Base-by-base conservation (phyloP, 345 rosid genomes). In the Euclidium syriacum region DNA sequence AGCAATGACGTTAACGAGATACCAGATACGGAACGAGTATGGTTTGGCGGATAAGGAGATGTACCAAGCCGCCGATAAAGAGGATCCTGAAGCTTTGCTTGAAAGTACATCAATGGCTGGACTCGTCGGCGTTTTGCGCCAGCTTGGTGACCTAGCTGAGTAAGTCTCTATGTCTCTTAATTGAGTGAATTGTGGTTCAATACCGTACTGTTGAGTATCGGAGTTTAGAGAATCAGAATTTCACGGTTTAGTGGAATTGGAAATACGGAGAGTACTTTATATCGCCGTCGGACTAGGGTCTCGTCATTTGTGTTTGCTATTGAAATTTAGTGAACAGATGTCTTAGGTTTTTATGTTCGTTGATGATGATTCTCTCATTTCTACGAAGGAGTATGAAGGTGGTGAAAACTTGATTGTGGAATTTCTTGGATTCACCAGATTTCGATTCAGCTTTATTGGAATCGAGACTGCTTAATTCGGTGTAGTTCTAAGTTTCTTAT, bases 61-160 rank as follows among this genome's bases (percentile, higher is more conserved):
- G 24, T 84, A 84, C 73, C 78, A 67, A 74, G 70, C 83, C 24
- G 85, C 85, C 22, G 76, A 81, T 42, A 84, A 65, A 54, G 95
- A 87, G 66, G 98, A 92, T 82, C 82, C 97, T 12, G 98, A 92
- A 59, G 86, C 90, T 60, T 78, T 92, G 22, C 76, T 89, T 6
- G 95, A 92, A 74, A 88, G 84, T 34, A 85, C 88, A 26, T 86
- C 95, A 69, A 92, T 89, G 98, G 89, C 97, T 52, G 98, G 88
- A 30, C 97, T 92, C 40, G 91, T 92, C 64, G 98, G 97, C 30
- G 72, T 92, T 71, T 69, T 92, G 65, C 97, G 98, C 74, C 98
- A 92, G 83, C 97, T 92, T 36, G 98, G 97, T 18, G 98, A 92
- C 87, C 95, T 92, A 8, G 86, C 98, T 16, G 90, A 89, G 98